phyloP scores from a whole-genome alignment of 2,329 filamentous ascomycete species.

The Falciphora oryzae region DNA sequence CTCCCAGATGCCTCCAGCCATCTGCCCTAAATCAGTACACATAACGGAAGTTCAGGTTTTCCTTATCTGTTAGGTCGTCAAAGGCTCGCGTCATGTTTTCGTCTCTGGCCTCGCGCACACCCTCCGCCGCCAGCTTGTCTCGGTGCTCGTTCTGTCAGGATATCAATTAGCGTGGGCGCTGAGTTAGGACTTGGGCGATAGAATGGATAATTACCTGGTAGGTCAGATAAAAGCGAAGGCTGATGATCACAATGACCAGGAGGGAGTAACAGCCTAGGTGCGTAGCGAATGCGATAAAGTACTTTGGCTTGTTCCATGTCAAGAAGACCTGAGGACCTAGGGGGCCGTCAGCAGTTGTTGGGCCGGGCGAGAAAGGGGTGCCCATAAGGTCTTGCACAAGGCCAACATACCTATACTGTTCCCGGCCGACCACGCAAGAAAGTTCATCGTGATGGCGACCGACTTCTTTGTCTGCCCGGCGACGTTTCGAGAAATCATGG shows the following conservation, averaged over 20 bases:
- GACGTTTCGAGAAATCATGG: slow-evolving; percentile 63
- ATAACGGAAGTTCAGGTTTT: slow-evolving; percentile 57
- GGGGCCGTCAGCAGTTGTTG: slow-evolving; percentile 1
- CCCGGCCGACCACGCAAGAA: slow-evolving; percentile 62
- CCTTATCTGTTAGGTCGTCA: slow-evolving; percentile 57
- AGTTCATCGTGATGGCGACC: slow-evolving; percentile 62
- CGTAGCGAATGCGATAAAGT: slow-evolving; percentile 63
- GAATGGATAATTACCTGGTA: background rate
- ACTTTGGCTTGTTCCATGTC: slow-evolving; percentile 53
- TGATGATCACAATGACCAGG: slow-evolving; percentile 51
- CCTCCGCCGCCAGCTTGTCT: slow-evolving; percentile 38
- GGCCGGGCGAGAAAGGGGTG: background rate
- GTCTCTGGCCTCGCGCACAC: slow-evolving; percentile 34
- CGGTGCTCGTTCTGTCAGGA: slow-evolving; percentile 50
- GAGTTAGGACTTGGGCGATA: background rate
- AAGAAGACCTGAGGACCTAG: slow-evolving; percentile 60
- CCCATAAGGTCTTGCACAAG: background rate
- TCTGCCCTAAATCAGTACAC: slow-evolving; percentile 30
- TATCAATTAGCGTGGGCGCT: background rate
- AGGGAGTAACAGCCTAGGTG: slow-evolving; percentile 64
- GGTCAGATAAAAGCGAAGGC: slow-evolving; percentile 51
- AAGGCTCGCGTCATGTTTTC: slow-evolving; percentile 46
- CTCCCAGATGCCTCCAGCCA: too few relatives aligned
- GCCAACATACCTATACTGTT: slow-evolving; percentile 54
- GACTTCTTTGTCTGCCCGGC: slow-evolving; percentile 71